Percentiles rank a stretch among this genome's conserved stretches.
These are phyloP conservation scores for Geotrichum australiense DNA, from an alignment of 1,139 yeast species.

Conservation along the genomic window DNA sequence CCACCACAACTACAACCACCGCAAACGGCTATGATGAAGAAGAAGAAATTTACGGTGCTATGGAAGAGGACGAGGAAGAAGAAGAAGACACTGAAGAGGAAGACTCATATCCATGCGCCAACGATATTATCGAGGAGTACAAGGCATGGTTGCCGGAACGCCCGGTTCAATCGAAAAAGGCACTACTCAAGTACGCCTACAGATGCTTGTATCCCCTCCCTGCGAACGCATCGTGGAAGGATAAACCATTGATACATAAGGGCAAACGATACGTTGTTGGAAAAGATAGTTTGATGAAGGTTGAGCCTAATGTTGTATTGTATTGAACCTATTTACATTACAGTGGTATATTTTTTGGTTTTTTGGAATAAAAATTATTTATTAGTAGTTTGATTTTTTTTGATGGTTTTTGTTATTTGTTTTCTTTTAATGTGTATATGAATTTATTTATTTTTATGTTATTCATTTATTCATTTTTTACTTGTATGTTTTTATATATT, in stretches of 20 bases:
- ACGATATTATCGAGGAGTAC: not conserved
- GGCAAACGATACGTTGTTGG: slow-evolving; percentile 26
- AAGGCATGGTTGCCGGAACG: slow-evolving; percentile 27
- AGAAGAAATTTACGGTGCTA: slow-evolving; percentile 6
- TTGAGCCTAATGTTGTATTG: slow-evolving; percentile 4
- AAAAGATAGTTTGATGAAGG: slow-evolving; percentile 12
- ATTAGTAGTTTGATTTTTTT: too few relatives aligned
- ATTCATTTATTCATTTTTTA: too few relatives aligned
- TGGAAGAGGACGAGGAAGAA: slow-evolving; percentile 7
- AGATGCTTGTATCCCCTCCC: slow-evolving; percentile 31
- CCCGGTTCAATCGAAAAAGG: slow-evolving; percentile 19
- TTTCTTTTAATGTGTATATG: too few relatives aligned
- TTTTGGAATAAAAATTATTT: too few relatives aligned
- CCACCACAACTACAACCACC: not conserved
- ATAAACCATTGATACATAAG: slow-evolving; percentile 26
- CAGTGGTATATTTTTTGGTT: too few relatives aligned
- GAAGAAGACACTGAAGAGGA: slow-evolving; percentile 9
- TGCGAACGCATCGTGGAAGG: slow-evolving; percentile 31
- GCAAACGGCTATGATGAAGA: slow-evolving; percentile 1
- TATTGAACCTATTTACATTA: not conserved
- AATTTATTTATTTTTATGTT: too few relatives aligned
- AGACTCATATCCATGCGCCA: slow-evolving; percentile 1
- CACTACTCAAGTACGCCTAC: slow-evolving; percentile 28
- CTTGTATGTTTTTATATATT: too few relatives aligned
- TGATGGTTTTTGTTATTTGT: too few relatives aligned